Conservation (phyloP, 176 grass and related monocot species). For the Carex cristatella region DNA sequence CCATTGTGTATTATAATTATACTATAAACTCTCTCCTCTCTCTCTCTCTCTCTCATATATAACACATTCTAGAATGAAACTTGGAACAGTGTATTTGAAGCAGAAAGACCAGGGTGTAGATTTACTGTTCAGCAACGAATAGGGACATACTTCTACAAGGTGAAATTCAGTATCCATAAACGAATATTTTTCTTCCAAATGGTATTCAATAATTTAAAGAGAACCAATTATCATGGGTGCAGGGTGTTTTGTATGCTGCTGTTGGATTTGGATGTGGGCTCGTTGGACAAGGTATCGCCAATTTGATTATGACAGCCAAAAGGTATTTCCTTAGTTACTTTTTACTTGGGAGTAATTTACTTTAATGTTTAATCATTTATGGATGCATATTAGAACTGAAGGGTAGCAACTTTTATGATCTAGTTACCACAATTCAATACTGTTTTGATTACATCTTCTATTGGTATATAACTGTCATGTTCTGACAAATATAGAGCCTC, state of each 20-base stretch:
- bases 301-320: conserved; percentile 98
- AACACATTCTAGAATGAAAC: background rate
- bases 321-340: conserved; percentile 20
- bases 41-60: background rate
- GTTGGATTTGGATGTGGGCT: conserved; percentile 88
- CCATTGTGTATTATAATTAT: background rate
- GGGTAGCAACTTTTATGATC: background rate
- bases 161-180: conserved; percentile 17
- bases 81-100: conserved; percentile 85
- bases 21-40: background rate
- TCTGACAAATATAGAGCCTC: background rate
- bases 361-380: background rate
- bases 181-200: conserved; percentile 1
- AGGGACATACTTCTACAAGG: conserved; percentile 90
- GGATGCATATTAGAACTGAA: background rate
- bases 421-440: background rate
- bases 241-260: conserved; percentile 78
- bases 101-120: conserved; percentile 74
- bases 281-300: conserved; percentile 92
- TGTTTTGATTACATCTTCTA: background rate
- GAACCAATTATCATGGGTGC: conserved; percentile 7
- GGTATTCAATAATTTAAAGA: background rate
- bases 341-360: background rate
- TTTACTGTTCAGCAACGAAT: conserved; percentile 82
- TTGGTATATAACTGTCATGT: background rate